These are phyloP conservation scores for Lotmaria passim DNA, from an alignment of 208 protist genomes.

Conservation along the genomic window DNA sequence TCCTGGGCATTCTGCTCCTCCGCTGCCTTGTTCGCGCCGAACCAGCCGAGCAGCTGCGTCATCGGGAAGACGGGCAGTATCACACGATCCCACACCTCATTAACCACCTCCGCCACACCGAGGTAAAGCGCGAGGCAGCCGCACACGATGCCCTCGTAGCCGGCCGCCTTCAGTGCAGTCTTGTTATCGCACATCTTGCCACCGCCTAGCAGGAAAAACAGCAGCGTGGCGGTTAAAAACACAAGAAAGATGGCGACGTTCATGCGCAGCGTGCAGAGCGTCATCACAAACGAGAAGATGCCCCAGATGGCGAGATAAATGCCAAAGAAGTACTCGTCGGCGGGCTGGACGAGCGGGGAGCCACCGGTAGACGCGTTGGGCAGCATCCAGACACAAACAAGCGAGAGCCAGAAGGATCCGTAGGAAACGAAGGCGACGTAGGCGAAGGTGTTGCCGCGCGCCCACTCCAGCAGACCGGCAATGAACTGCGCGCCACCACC, in stretches of 20 bases:
- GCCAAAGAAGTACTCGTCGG: constrained; percentile 23
- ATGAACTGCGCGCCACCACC: constrained; percentile 62
- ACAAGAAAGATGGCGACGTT: constrained; percentile 38
- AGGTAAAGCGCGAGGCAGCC: constrained; percentile 60
- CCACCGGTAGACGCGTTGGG: constrained; percentile 14
- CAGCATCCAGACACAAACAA: constrained; percentile 53
- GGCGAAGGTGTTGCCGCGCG: constrained; percentile 58
- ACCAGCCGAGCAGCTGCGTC: constrained; percentile 33
- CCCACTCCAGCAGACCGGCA: constrained; percentile 60
- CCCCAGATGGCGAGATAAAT: constrained; percentile 31
- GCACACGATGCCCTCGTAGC: constrained; percentile 57
- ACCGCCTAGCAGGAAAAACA: constrained; percentile 29
- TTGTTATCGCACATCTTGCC: constrained; percentile 29
- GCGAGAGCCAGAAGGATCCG: constrained; percentile 61
- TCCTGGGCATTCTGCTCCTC: not conserved
- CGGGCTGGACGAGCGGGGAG: not conserved
- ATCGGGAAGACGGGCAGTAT: constrained; percentile 45
- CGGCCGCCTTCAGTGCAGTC: constrained; percentile 28
- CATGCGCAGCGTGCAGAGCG: constrained; percentile 34
- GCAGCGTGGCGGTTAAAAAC: constrained; percentile 36
- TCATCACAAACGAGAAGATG: constrained; percentile 36
- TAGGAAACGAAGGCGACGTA: constrained; percentile 48
- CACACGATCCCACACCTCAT: constrained; percentile 44
- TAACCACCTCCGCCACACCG: constrained; percentile 49
- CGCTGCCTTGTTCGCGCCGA: constrained; percentile 18